phyloP scores from a whole-genome alignment of 1,139 yeast species.

The Pneumocystis sp. region DNA sequence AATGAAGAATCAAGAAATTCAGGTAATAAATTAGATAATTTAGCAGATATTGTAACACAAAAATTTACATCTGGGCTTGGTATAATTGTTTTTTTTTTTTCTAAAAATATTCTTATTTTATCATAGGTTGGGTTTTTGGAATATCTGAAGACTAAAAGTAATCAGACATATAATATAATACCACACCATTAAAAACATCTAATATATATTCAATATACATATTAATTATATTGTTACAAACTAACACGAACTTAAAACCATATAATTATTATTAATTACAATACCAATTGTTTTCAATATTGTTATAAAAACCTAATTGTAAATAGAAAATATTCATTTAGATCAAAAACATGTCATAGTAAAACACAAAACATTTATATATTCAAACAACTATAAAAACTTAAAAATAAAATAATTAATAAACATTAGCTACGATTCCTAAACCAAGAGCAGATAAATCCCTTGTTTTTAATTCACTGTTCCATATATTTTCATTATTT shows the following conservation, averaged over 20 bases:
- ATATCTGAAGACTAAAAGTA: neutral
- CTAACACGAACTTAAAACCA: neutral
- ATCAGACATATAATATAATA: neutral
- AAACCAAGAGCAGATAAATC: neutral
- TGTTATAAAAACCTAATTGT: neutral
- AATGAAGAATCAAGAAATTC: neutral
- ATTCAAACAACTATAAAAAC: neutral
- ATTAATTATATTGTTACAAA: neutral
- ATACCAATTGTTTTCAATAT: neutral
- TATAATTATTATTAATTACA: neutral
- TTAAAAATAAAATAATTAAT: neutral
- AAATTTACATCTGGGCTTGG: neutral
- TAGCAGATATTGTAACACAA: neutral
- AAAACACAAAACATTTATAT: neutral
- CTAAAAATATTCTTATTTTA: neutral
- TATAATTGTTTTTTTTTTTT: neutral
- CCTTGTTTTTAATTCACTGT: neutral
- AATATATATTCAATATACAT: neutral
- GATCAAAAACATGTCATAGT: neutral
- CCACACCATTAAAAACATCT: neutral
- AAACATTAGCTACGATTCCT: neutral
- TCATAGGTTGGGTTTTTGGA: neutral
- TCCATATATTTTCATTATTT: constrained; percentile 1
- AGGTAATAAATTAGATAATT: neutral
- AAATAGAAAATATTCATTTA: neutral